A percentile compares a stretch with the other conserved stretches of the same genome.
phyloP scores from a whole-genome alignment of 148 eudicot genomes.

The Agrostemma githago region DNA sequence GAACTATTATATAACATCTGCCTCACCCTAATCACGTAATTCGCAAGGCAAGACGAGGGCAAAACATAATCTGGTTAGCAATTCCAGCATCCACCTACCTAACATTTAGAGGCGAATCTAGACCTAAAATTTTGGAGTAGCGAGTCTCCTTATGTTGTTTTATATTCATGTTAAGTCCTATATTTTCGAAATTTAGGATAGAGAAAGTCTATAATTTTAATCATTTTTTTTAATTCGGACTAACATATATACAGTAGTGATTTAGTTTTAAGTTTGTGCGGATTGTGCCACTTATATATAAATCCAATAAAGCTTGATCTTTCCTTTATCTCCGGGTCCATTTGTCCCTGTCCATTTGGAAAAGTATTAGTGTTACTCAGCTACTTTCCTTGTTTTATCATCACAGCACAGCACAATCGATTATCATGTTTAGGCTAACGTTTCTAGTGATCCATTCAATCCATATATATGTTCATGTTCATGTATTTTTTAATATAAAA shows the following conservation, averaged over 20 bases:
- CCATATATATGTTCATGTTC: neutral
- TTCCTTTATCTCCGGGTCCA: constrained; percentile 34
- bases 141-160: too few species aligned
- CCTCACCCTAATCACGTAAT: too few species aligned
- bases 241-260: neutral
- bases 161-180: too few species aligned
- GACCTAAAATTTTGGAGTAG: neutral
- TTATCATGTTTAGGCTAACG: constrained; percentile 18
- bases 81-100: constrained; percentile 9
- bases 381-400: neutral
- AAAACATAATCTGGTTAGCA: too few species aligned
- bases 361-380: constrained; percentile 17
- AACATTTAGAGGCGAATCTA: neutral
- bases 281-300: constrained; percentile 2
- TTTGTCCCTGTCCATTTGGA: constrained; percentile 33
- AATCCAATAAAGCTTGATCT: constrained; percentile 23
- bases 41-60: neutral
- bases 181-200: too few species aligned
- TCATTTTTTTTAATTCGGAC: too few species aligned
- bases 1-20: too few species aligned
- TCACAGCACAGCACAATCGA: neutral
- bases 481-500: neutral
- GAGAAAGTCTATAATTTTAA: too few species aligned
- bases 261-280: neutral
- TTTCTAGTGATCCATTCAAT: neutral